Evolutionary conservation across 1,284 basidiomycete genomes (phyloP).

Genomic region (Austroboletus niveus): DNA sequence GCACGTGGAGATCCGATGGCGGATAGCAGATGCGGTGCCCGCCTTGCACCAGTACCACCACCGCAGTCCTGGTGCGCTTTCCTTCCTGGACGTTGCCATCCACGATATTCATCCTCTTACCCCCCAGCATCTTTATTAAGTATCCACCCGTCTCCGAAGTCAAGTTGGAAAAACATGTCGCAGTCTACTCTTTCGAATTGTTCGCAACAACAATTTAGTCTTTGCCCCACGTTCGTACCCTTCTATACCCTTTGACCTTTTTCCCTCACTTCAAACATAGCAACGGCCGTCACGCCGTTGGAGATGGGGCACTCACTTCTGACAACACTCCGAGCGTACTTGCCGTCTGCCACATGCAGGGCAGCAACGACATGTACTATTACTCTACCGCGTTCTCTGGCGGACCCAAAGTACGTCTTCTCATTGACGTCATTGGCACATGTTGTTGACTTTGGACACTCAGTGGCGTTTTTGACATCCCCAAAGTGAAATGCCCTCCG

Average conservation of each 20-base stretch:
- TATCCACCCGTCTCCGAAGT: slow-evolving; percentile 23
- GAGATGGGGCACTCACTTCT: slow-evolving; percentile 83
- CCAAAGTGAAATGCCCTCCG: slow-evolving; percentile 85
- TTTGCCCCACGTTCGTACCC: slow-evolving; percentile 74
- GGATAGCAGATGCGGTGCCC: not conserved
- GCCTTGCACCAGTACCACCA: slow-evolving; percentile 18
- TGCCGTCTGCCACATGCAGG: slow-evolving; percentile 79
- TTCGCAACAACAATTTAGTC: slow-evolving; percentile 79
- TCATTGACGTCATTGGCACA: not conserved
- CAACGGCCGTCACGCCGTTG: slow-evolving; percentile 92
- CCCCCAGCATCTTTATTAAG: slow-evolving; percentile 4
- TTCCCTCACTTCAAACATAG: slow-evolving; percentile 38
- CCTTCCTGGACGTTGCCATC: not conserved
- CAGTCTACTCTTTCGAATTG: slow-evolving; percentile 64
- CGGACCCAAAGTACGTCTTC: slow-evolving; percentile 70
- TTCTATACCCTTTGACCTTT: slow-evolving; percentile 14
- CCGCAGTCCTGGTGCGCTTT: slow-evolving; percentile 1
- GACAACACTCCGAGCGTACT: slow-evolving; percentile 78
- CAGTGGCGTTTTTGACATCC: slow-evolving; percentile 91
- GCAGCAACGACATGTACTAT: slow-evolving; percentile 78
- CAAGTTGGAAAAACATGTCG: slow-evolving; percentile 85
- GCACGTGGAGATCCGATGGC: not conserved
- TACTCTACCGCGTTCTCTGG: slow-evolving; percentile 88
- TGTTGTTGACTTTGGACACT: slow-evolving; percentile 9
- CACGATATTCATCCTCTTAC: not conserved